Base-by-base conservation (phyloP, 164 flowering plant genomes). In the Cinnamomum chago region DNA sequence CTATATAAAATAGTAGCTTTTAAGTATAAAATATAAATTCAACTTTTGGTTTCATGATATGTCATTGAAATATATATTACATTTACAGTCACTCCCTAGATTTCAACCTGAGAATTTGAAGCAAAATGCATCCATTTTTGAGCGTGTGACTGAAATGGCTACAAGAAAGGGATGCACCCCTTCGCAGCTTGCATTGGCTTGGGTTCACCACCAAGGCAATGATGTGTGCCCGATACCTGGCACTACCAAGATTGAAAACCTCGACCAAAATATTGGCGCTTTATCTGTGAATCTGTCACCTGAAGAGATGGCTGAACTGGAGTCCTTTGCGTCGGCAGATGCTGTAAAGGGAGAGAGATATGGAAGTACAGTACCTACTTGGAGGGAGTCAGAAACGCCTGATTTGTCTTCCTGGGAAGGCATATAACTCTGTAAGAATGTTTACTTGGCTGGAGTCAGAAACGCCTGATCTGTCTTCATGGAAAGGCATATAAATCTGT, bases 191-290 rank as follows among this genome's bases (percentile, higher is more conserved):
- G 84, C 86, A 58, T 80, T 84, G 67, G 86, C 86, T 5, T 84
- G 86, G 86, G 81, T 84, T 18, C 86, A 80, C 28, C 83, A 84
- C 58, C 86, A 80, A 33, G 86, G 86, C 52, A 58, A 33, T 11
- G 83, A 82, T 70, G 86, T 84, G 25, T 75, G 81, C 20, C 86
- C 86, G 0, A 84, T 84, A 15, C 88, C 89, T 15, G 87, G 90
- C 70, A 86, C 90, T 50, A 86, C 90, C 70, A 84, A 85, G 78
- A 75, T 86, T 64, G 82, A 78, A 35, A 87, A 86, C 75, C 50
- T 87, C 23, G 77, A 82, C 72, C 81, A 83, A 62, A 87, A 87
- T 58, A 76, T 85, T 28, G 81, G 80, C 68, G 86, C 88, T 70
- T 50, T 85, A 52, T 81, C 83, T 3, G 79, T 80, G 66, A 82